Evolutionary conservation across 805 yeast species (phyloP).

Genomic region (Wickerhamiella galacta): DNA sequence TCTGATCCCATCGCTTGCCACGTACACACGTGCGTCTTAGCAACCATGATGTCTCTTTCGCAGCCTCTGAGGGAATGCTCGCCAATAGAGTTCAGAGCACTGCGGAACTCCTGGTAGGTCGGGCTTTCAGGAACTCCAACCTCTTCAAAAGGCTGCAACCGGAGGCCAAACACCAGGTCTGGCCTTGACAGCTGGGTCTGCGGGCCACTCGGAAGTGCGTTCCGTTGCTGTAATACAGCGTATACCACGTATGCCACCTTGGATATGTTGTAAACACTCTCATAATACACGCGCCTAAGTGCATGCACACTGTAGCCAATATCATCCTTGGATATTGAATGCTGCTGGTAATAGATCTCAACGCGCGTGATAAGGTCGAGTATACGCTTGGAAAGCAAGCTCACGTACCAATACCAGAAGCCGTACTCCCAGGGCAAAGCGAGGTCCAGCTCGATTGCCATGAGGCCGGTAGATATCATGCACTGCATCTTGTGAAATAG

Average conservation of each 20-base stretch:
- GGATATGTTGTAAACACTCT: conserved; percentile 16
- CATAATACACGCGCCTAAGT: no score
- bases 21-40: no score
- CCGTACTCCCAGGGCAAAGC: conserved; percentile 56
- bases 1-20: no score
- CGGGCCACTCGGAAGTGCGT: conserved; percentile 4
- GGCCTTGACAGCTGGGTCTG: conserved; percentile 10
- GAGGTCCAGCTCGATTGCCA: conserved; percentile 61
- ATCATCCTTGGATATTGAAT: conserved; percentile 8
- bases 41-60: no score
- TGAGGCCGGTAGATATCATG: conserved; percentile 57
- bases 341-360: conserved; percentile 15
- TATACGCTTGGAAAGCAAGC: conserved; percentile 29
- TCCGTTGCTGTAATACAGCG: conserved; percentile 10
- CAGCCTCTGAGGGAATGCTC: no score
- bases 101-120: conserved; percentile 23
- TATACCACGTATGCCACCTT: conserved; percentile 18
- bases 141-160: conserved; percentile 65
- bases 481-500: conserved; percentile 45
- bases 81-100: no score
- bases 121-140: conserved; percentile 67
- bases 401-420: conserved; percentile 51
- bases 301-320: conserved; percentile 12
- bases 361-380: conserved; percentile 31
- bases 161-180: conserved; percentile 32